phyloP scores from a whole-genome alignment of 2,329 filamentous ascomycete genomes.

The Teratosphaeriaceae sp. region DNA sequence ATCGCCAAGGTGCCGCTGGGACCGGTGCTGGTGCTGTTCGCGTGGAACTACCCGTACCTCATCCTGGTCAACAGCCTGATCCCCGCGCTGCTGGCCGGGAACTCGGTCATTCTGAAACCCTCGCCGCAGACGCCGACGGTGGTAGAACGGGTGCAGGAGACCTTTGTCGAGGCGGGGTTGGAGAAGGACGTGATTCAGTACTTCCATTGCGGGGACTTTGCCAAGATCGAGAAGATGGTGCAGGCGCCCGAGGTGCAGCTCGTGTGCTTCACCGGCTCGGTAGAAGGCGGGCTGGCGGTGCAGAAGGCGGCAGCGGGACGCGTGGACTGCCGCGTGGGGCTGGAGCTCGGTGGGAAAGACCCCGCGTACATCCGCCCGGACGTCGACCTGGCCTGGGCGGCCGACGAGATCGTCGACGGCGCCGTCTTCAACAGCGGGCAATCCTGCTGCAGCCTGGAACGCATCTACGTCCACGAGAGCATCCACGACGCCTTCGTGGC shows the following conservation, averaged over 20 bases:
- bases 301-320: constrained; percentile 79
- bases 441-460: constrained; percentile 89
- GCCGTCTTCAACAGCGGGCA: constrained; percentile 99
- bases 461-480: constrained; percentile 81
- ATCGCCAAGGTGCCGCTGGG: constrained; percentile 85
- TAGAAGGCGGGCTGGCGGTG: constrained; percentile 77
- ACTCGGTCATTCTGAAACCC: constrained; percentile 88
- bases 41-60: constrained; percentile 97
- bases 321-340: constrained; percentile 69
- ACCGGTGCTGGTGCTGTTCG: constrained; percentile 81
- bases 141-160: constrained; percentile 71
- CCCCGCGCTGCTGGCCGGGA: constrained; percentile 83
- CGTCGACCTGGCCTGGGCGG: constrained; percentile 84
- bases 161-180: constrained; percentile 74
- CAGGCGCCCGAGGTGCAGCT: constrained; percentile 68
- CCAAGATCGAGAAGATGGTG: constrained; percentile 70
- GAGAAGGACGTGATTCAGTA: constrained; percentile 81
- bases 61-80: constrained; percentile 89
- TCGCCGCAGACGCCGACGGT: constrained; percentile 92
- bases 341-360: constrained; percentile 93
- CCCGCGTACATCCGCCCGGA: constrained; percentile 83
- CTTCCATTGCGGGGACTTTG: constrained; percentile 79
- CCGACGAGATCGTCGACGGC: constrained; percentile 90
- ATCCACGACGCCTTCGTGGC: constrained; percentile 78
- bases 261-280: constrained; percentile 91